phyloP scores from a whole-genome alignment of 2,329 filamentous ascomycete genomes.

The Claviceps quebecensis region DNA sequence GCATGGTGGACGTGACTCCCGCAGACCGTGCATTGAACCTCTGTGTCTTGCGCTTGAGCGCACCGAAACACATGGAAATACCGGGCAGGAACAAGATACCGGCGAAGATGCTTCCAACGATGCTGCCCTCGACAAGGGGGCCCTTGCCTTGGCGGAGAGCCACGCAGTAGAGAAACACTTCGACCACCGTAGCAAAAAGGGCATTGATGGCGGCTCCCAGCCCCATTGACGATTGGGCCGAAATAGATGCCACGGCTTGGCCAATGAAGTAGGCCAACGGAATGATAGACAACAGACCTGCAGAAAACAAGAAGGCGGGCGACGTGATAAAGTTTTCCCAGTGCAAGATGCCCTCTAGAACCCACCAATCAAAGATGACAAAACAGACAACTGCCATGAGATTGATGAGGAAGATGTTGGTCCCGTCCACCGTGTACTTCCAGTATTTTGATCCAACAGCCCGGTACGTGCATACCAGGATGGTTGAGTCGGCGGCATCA shows the following conservation, averaged over 20 bases:
- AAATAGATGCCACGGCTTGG: slow-evolving; percentile 95
- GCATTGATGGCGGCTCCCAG: slow-evolving; percentile 94
- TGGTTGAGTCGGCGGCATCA: slow-evolving; percentile 64
- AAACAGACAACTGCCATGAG: slow-evolving; percentile 87
- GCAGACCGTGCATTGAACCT: slow-evolving; percentile 95
- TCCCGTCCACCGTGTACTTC: slow-evolving; percentile 98
- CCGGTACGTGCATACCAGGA: slow-evolving; percentile 91
- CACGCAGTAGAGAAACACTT: slow-evolving; percentile 95
- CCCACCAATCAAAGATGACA: slow-evolving; percentile 81
- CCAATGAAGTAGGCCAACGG: slow-evolving; percentile 97
- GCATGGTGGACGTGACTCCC: slow-evolving; percentile 93
- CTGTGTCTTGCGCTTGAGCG: slow-evolving; percentile 94
- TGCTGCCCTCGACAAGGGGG: slow-evolving; percentile 85
- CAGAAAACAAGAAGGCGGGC: slow-evolving; percentile 71
- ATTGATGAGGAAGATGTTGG: slow-evolving; percentile 98
- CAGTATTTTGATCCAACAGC: slow-evolving; percentile 91
- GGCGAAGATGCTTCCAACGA: slow-evolving; percentile 95
- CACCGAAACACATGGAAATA: slow-evolving; percentile 96
- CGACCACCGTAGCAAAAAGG: slow-evolving; percentile 94
- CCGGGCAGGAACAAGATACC: slow-evolving; percentile 91
- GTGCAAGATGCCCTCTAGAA: slow-evolving; percentile 56
- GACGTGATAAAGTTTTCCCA: slow-evolving; percentile 63
- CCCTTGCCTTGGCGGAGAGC: slow-evolving; percentile 86
- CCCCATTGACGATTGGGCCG: slow-evolving; percentile 96
- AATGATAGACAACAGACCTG: slow-evolving; percentile 82